A percentile compares a stretch with the other conserved stretches of the same genome.
Conservation (phyloP, 2,329 filamentous ascomycete species). For the Exophiala phaeomuriformis region DNA sequence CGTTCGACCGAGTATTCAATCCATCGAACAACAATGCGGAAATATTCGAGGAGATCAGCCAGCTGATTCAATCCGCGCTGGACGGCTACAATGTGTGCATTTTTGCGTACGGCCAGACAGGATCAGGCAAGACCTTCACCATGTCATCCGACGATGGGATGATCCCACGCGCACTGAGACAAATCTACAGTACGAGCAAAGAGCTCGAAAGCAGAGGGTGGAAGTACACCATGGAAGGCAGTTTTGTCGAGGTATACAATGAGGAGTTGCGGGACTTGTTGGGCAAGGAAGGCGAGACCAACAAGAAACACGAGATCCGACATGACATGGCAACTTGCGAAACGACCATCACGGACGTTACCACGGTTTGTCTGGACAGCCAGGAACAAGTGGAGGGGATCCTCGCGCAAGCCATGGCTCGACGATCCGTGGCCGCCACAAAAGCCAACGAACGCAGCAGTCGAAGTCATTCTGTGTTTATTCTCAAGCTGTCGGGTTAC, state of each 20-base stretch:
- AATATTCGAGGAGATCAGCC: constrained; percentile 92
- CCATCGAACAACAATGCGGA: constrained; percentile 70
- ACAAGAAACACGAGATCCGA: constrained; percentile 79
- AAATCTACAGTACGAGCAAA: constrained; percentile 85
- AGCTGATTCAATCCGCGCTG: constrained; percentile 89
- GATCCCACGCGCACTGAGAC: constrained; percentile 85
- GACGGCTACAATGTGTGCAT: constrained; percentile 99
- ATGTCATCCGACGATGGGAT: constrained; percentile 91
- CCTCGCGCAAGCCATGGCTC: constrained; percentile 70
- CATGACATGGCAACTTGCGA: constrained; percentile 77
- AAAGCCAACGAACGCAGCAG: constrained; percentile 94
- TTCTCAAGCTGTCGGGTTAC: constrained; percentile 60
- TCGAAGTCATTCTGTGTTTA: constrained; percentile 92
- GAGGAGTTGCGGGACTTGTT: constrained; percentile 91
- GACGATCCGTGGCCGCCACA: constrained; percentile 90
- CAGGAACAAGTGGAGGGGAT: constrained; percentile 73
- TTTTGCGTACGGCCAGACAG: constrained; percentile 96
- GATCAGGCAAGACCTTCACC: constrained; percentile 91
- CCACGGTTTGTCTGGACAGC: constrained; percentile 67
- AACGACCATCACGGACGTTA: constrained; percentile 74
- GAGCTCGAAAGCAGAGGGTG: constrained; percentile 84
- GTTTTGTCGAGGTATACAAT: constrained; percentile 96
- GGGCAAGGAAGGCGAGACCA: constrained; percentile 62
- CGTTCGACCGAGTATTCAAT: constrained; percentile 88
- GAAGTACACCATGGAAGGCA: constrained; percentile 89